A percentile compares a stretch with the other conserved stretches of the same genome.
These are phyloP conservation scores for Bruguiera gymnorhiza DNA, from an alignment of 345 rosid genomes.

Conservation along the genomic window DNA sequence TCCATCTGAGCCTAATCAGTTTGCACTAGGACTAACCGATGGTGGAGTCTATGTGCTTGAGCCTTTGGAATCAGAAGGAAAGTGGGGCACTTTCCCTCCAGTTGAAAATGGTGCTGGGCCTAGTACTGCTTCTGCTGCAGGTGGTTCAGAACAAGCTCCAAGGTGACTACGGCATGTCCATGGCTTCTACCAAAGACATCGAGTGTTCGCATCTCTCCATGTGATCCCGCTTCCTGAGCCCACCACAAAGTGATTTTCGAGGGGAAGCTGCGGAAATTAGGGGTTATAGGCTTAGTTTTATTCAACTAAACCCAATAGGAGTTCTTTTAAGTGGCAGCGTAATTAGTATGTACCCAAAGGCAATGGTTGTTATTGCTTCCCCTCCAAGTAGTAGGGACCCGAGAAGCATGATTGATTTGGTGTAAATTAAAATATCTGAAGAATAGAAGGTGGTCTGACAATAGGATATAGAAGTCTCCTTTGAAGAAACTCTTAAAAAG, in stretches of 20 bases:
- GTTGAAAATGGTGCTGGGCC: constrained; percentile 68
- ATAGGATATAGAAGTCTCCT: no score
- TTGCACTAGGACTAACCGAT: constrained; percentile 72
- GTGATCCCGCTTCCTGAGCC: constrained; percentile 26
- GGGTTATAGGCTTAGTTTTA: constrained; percentile 14
- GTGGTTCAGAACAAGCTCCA: constrained; percentile 53
- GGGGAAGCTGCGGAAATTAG: constrained; percentile 36
- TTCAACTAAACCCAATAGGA: constrained; percentile 9
- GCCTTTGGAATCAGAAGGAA: constrained; percentile 70
- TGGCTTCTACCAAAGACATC: constrained; percentile 12
- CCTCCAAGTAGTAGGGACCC: background rate
- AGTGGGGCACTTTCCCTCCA: constrained; percentile 85
- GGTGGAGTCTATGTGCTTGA: constrained; percentile 67
- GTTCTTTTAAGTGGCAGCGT: constrained; percentile 2
- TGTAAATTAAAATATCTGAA: background rate
- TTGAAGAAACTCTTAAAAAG: no score
- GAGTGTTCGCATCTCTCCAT: constrained; percentile 9
- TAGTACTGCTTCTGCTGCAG: constrained; percentile 42
- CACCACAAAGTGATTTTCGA: constrained; percentile 25
- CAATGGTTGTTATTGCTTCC: background rate
- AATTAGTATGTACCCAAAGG: background rate
- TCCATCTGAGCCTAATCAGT: constrained; percentile 66
- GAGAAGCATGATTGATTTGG: background rate
- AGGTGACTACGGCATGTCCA: constrained; percentile 36
- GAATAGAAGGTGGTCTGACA: no score